phyloP scores from a whole-genome alignment of 1,139 yeast species.

The Wickerhamomyces sp. region DNA sequence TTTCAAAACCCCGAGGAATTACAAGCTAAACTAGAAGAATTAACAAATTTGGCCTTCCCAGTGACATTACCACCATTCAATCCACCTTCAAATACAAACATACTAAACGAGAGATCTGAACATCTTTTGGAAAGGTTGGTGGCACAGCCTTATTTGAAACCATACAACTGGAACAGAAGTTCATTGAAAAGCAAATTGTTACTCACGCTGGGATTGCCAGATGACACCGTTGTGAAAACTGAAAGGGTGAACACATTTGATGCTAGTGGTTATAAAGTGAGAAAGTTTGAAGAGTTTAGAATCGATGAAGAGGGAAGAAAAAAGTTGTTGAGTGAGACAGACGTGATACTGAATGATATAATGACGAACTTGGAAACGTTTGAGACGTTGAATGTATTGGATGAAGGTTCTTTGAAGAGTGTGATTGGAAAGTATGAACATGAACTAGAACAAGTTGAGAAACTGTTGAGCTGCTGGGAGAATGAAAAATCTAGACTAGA shows the following conservation, averaged over 20 bases:
- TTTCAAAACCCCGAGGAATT: slow-evolving; percentile 11
- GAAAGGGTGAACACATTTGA: slow-evolving; percentile 14
- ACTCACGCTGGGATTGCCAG: slow-evolving; percentile 54
- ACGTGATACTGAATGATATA: slow-evolving; percentile 24
- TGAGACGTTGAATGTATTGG: slow-evolving; percentile 11
- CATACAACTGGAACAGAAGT: slow-evolving; percentile 56
- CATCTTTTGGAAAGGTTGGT: slow-evolving; percentile 33
- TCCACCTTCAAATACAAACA: slow-evolving; percentile 8
- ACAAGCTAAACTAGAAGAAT: slow-evolving; percentile 6
- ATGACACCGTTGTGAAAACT: slow-evolving; percentile 30
- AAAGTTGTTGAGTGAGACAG: slow-evolving; percentile 33
- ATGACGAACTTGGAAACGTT: slow-evolving; percentile 12
- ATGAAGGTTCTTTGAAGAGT: slow-evolving; percentile 22
- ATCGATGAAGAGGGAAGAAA: slow-evolving; percentile 15
- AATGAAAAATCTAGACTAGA: slow-evolving; percentile 37
- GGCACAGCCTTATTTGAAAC: slow-evolving; percentile 39
- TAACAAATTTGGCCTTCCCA: slow-evolving; percentile 13
- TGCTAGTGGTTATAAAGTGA: slow-evolving; percentile 11
- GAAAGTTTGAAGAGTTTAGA: slow-evolving; percentile 7
- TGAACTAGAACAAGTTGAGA: slow-evolving; percentile 24
- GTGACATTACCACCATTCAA: slow-evolving; percentile 2
- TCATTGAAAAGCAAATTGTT: slow-evolving; percentile 52
- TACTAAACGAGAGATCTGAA: slow-evolving; percentile 20
- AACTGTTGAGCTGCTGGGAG: slow-evolving; percentile 45
- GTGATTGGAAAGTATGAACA: slow-evolving; percentile 21